Percentiles rank a stretch among this genome's conserved stretches.
These are phyloP conservation scores for Yamadazyma ubonensis DNA, from an alignment of 805 yeast species.

Conservation along the genomic window DNA sequence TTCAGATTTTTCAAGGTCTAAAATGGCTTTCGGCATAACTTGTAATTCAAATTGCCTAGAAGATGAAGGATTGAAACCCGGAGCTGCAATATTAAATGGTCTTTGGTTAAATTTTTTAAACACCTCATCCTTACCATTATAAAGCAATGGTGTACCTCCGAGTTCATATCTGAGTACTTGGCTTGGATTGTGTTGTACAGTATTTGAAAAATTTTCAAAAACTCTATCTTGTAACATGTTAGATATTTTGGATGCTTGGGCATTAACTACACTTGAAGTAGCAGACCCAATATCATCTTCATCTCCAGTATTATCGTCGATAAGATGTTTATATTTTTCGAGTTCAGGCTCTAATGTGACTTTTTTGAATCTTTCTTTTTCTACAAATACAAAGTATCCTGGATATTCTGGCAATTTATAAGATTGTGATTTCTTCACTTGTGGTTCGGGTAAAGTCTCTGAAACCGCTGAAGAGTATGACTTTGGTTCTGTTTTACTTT, in stretches of 20 bases:
- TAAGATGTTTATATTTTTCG: conserved; percentile 45
- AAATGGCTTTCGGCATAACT: conserved; percentile 89
- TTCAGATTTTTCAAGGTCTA: conserved; percentile 65
- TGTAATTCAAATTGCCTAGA: conserved; percentile 77
- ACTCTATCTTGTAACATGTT: conserved; percentile 64
- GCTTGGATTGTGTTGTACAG: conserved; percentile 75
- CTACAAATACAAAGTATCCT: conserved; percentile 70
- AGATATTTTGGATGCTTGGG: conserved; percentile 25
- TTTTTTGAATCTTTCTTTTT: conserved; percentile 62
- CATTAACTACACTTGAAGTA: conserved; percentile 15
- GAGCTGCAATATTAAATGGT: conserved; percentile 47
- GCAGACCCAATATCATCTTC: conserved; percentile 21
- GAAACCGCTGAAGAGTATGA: conserved; percentile 24
- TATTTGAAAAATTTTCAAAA: conserved; percentile 75
- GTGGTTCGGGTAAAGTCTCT: conserved; percentile 7
- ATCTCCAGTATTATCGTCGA: conserved; percentile 48
- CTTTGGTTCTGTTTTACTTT: conserved; percentile 8
- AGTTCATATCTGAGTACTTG: conserved; percentile 86
- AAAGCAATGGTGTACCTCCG: conserved; percentile 75
- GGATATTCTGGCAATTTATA: conserved; percentile 48
- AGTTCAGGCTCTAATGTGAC: conserved; percentile 52
- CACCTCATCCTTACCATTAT: conserved; percentile 59
- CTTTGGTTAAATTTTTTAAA: conserved; percentile 26
- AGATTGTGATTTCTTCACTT: conserved; percentile 10
- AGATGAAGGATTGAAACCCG: conserved; percentile 60